Evolutionary conservation across 805 yeast species (phyloP).

Genomic region (Hermanozyma aechmeae): DNA sequence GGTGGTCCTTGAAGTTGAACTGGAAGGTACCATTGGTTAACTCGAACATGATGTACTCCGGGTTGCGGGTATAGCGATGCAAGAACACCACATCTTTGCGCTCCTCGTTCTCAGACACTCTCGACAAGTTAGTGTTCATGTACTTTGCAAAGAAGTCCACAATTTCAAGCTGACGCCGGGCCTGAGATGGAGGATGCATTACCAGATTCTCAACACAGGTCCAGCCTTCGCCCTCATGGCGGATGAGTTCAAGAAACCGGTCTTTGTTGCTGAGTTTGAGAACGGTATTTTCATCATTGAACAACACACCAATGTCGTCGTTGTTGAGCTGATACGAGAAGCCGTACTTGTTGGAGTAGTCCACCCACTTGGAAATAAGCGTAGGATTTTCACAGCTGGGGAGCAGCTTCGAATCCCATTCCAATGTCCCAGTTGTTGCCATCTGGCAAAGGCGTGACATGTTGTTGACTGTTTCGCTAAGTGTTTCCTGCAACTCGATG

Average conservation of each 20-base stretch:
- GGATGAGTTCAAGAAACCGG: slow-evolving; percentile 54
- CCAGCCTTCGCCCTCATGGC: slow-evolving; percentile 37
- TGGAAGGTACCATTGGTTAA: slow-evolving; percentile 88
- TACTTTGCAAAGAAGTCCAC: slow-evolving; percentile 84
- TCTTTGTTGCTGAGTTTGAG: slow-evolving; percentile 58
- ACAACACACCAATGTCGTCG: slow-evolving; percentile 83
- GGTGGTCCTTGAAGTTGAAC: slow-evolving; percentile 93
- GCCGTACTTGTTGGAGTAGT: slow-evolving; percentile 92
- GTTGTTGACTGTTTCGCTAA: slow-evolving; percentile 27
- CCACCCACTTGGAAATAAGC: slow-evolving; percentile 93
- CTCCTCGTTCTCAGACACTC: slow-evolving; percentile 59
- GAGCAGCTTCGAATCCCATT: slow-evolving; percentile 24
- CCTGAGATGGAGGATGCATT: slow-evolving; percentile 34
- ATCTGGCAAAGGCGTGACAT: slow-evolving; percentile 36
- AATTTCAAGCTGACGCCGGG: slow-evolving; percentile 70
- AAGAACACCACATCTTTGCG: slow-evolving; percentile 64
- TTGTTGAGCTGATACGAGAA: slow-evolving; percentile 87
- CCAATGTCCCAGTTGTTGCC: slow-evolving; percentile 17
- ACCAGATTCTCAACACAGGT: slow-evolving; percentile 35
- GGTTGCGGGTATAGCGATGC: slow-evolving; percentile 73
- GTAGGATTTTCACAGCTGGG: slow-evolving; percentile 50
- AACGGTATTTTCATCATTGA: slow-evolving; percentile 78
- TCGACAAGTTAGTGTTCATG: slow-evolving; percentile 84
- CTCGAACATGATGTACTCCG: slow-evolving; percentile 82
- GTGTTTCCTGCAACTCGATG: slow-evolving; percentile 24